Base-by-base conservation (phyloP, 371 early-diverging fungal genomes). In the Scutellospora calospora region DNA sequence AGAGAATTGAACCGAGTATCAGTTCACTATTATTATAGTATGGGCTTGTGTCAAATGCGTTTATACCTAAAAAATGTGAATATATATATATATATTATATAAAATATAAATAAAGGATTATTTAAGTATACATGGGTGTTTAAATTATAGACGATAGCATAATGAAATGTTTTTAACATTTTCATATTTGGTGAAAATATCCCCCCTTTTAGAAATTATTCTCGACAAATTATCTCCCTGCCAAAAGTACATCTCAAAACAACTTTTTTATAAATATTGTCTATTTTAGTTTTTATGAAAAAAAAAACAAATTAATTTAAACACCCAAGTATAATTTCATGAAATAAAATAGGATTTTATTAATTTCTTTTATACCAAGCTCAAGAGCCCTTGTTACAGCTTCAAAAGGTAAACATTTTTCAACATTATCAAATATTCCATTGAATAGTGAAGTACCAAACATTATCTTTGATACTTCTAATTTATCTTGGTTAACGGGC, bases 11-110 rank as follows among this genome's bases (percentile, higher is more conserved):
- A 20, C 95, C 94, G 0, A 95, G 87, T 45, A 92, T 87, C 20
- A 83, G 79, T 82, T 95, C 94, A 73, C 93, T 93, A 57, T 89
- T 85, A 25, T 91, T 91, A 82, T 95, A 95, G 80, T 94, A 95
- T 12, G 94, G 94, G 1, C 94, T 93, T 0, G 95, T 94, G 74
- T 95, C 95, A 76, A 94, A 90, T 20, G 89, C 84, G 80, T 91
- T 92, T 84, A 95, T 91, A 5, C 93, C 94, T 87, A 84, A 51
- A 38, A 8, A 38, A 38, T 38, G 38, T 38, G 9, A 38, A 38
- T 9, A 38, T n/a, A n/a, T n/a, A n/a, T n/a, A n/a, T n/a, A n/a
- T n/a, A n/a, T n/a, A n/a, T n/a, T n/a, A n/a, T n/a, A n/a, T n/a
- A n/a, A n/a, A n/a, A n/a, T n/a, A n/a, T n/a, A n/a, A n/a, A n/a